phyloP scores from a whole-genome alignment of 2,329 filamentous ascomycete genomes.

The Huntiella savannae region DNA sequence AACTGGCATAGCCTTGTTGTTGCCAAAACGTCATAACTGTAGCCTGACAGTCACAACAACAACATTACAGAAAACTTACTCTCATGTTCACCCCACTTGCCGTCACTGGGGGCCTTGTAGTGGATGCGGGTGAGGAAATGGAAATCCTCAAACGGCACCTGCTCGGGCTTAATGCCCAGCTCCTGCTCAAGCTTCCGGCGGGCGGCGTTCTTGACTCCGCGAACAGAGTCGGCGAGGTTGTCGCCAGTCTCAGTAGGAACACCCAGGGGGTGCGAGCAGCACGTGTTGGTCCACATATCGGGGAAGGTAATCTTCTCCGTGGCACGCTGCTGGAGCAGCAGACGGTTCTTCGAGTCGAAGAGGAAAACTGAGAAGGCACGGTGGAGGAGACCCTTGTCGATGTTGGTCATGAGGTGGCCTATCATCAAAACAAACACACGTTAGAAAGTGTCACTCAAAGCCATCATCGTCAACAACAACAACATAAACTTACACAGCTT shows the following conservation, averaged over 20 bases:
- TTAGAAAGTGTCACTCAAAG: neutral
- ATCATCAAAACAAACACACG: constrained; percentile 3
- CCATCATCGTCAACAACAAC: neutral
- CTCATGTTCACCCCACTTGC: constrained; percentile 98
- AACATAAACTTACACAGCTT: constrained; percentile 60
- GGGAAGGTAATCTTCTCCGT: constrained; percentile 97
- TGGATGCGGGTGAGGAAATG: constrained; percentile 91
- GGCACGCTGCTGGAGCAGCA: constrained; percentile 89
- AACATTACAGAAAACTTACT: constrained; percentile 37
- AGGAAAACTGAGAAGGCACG: constrained; percentile 96
- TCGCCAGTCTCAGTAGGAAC: constrained; percentile 81
- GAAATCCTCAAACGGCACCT: constrained; percentile 83
- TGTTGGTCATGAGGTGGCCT: constrained; percentile 99
- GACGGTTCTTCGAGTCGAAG: constrained; percentile 81
- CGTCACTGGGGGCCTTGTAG: constrained; percentile 92
- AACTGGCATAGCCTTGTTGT: too few species aligned
- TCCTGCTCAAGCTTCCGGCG: constrained; percentile 90
- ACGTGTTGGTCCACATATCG: constrained; percentile 99
- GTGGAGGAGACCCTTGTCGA: constrained; percentile 86
- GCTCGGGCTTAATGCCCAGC: constrained; percentile 71
- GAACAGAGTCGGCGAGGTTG: constrained; percentile 58
- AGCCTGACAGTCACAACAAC: neutral
- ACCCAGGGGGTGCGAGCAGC: constrained; percentile 90
- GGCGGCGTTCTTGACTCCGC: constrained; percentile 78
- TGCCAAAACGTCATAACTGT: neutral